phyloP scores from a whole-genome alignment of 345 rosid species.

The Melaleuca quinquenervia region DNA sequence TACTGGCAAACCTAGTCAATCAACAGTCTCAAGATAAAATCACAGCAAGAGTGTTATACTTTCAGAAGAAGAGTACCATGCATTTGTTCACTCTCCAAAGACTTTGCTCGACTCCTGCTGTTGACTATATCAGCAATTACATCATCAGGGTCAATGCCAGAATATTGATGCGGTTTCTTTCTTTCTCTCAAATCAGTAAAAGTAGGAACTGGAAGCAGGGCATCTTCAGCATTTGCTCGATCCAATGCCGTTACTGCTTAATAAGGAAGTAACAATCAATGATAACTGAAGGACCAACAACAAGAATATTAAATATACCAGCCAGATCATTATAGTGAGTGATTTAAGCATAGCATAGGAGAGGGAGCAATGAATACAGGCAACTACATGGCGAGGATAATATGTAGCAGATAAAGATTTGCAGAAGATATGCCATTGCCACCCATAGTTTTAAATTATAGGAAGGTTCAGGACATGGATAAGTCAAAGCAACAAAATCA shows the following conservation, averaged over 20 bases:
- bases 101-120: conserved; percentile 6
- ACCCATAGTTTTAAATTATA: background rate
- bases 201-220: conserved; percentile 57
- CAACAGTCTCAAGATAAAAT: background rate
- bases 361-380: background rate
- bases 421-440: background rate
- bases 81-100: background rate
- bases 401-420: background rate
- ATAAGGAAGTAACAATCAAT: conserved; percentile 3
- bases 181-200: conserved; percentile 32
- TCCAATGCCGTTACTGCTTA: conserved; percentile 75
- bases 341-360: background rate
- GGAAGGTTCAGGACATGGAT: background rate
- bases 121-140: conserved; percentile 37
- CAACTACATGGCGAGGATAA: background rate
- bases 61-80: background rate
- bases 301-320: background rate
- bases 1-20: background rate
- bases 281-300: background rate
- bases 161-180: conserved; percentile 16
- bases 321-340: background rate
- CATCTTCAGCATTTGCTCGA: conserved; percentile 86
- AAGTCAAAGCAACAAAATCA: background rate
- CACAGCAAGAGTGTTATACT: background rate
- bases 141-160: conserved; percentile 16